phyloP scores from a whole-genome alignment of 2,329 filamentous ascomycete species.

The Didymella glomerata region DNA sequence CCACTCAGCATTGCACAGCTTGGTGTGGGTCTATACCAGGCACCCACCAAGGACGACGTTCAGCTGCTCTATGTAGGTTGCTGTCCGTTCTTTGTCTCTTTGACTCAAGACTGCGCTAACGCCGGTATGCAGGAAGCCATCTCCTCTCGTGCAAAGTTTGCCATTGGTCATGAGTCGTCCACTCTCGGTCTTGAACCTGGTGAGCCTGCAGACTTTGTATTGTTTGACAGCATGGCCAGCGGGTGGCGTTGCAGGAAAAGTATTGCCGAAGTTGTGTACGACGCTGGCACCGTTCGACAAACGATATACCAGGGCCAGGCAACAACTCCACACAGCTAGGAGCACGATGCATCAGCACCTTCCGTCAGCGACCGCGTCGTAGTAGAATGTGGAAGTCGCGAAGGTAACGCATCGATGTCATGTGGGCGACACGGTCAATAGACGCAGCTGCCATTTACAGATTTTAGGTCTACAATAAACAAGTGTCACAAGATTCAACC shows the following conservation, averaged over 20 bases:
- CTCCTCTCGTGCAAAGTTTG: slow-evolving; percentile 54
- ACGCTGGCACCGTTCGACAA: slow-evolving; percentile 47
- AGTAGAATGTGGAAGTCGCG: not conserved
- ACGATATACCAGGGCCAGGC: slow-evolving; percentile 40
- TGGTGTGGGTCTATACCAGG: slow-evolving; percentile 59
- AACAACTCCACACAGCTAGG: not conserved
- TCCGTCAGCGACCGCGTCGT: not conserved
- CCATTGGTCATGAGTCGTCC: slow-evolving; percentile 52
- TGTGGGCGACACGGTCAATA: not conserved
- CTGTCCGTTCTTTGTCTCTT: slow-evolving; percentile 12
- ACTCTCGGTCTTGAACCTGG: slow-evolving; percentile 46
- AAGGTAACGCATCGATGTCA: not conserved
- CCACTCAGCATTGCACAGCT: slow-evolving; percentile 67
- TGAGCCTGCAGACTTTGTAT: slow-evolving; percentile 54
- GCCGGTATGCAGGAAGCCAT: slow-evolving; percentile 56
- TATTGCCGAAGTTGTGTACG: slow-evolving; percentile 57
- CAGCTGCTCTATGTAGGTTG: slow-evolving; percentile 64
- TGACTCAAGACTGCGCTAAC: slow-evolving; percentile 23
- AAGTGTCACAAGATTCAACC: slow-evolving; percentile 7
- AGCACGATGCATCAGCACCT: not conserved
- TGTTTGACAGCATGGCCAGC: slow-evolving; percentile 50
- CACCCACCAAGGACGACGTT: slow-evolving; percentile 67
- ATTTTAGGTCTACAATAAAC: slow-evolving; percentile 10
- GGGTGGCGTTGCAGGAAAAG: slow-evolving; percentile 55
- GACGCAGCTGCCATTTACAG: slow-evolving; percentile 10